Evolutionary conservation across 2,329 filamentous ascomycete species (phyloP).

Genomic region (Fusarium nelsonii): DNA sequence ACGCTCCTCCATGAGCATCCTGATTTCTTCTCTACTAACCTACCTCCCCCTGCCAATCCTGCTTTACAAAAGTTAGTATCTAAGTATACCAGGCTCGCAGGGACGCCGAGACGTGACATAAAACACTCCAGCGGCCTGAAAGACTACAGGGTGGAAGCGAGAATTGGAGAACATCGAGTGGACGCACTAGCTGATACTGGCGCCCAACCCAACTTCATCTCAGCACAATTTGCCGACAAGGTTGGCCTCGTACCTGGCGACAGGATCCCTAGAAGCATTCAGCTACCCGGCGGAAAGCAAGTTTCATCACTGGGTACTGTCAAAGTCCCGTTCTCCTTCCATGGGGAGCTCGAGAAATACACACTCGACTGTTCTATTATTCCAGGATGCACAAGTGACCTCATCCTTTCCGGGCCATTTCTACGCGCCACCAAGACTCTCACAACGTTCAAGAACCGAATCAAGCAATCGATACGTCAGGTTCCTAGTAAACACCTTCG

Average conservation of each 20-base stretch:
- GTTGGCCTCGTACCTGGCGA: fast-evolving
- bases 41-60: constrained; percentile 82
- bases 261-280: fast-evolving
- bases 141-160: not conserved
- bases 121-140: not conserved
- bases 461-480: not conserved
- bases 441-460: not conserved
- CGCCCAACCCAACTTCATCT: constrained; percentile 2
- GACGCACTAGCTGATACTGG: constrained; percentile 6
- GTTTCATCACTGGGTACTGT: fast-evolving
- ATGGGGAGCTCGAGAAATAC: fast-evolving
- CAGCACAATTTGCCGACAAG: not conserved
- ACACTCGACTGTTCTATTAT: constrained; percentile 2
- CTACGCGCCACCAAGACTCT: not conserved
- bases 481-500: fast-evolving
- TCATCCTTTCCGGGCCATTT: not conserved
- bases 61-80: constrained; percentile 76
- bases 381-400: not conserved
- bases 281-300: fast-evolving
- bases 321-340: not conserved
- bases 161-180: not conserved
- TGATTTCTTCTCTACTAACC: constrained; percentile 87
- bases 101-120: constrained; percentile 85
- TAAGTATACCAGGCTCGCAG: constrained; percentile 90
- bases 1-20: constrained; percentile 85